phyloP scores from a whole-genome alignment of 805 yeast species.

The Saccharomycopsis fermentans region DNA sequence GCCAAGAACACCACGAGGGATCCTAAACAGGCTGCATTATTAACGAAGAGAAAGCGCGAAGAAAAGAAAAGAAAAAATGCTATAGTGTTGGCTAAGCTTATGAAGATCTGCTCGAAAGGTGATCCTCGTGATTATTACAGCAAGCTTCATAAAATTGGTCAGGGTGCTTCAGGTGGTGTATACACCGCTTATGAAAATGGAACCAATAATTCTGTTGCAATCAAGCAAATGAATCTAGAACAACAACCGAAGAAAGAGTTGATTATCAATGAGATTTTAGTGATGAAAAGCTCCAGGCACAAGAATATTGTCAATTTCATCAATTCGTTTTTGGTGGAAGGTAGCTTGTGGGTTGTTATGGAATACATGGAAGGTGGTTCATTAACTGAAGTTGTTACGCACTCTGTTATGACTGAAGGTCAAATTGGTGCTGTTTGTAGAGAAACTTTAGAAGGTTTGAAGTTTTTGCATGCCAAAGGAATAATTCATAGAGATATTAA shows the following conservation, averaged over 20 bases:
- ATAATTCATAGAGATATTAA: constrained; percentile 95
- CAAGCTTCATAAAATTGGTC: constrained; percentile 79
- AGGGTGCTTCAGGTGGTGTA: constrained; percentile 98
- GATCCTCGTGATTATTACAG: constrained; percentile 69
- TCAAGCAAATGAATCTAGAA: constrained; percentile 91
- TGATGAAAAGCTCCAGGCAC: constrained; percentile 88
- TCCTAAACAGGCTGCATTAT: constrained; percentile 39
- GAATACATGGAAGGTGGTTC: constrained; percentile 99
- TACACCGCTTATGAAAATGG: constrained; percentile 69
- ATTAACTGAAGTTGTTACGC: constrained; percentile 88
- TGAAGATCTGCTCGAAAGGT: constrained; percentile 70
- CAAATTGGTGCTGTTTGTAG: constrained; percentile 93
- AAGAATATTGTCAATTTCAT: constrained; percentile 89
- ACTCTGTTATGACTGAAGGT: constrained; percentile 78
- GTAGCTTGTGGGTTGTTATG: constrained; percentile 94
- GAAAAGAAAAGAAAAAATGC: constrained; percentile 64
- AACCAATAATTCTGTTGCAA: constrained; percentile 63
- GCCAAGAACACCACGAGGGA: constrained; percentile 22
- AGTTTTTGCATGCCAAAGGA: constrained; percentile 82
- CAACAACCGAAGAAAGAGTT: constrained; percentile 93
- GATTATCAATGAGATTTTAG: constrained; percentile 88
- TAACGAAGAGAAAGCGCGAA: constrained; percentile 62
- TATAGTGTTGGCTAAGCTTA: constrained; percentile 60
- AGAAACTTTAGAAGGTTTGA: constrained; percentile 79
- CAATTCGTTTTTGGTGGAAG: constrained; percentile 68